Base-by-base conservation (phyloP, 202 grass and related monocot genomes). In the Setaria italica region DNA sequence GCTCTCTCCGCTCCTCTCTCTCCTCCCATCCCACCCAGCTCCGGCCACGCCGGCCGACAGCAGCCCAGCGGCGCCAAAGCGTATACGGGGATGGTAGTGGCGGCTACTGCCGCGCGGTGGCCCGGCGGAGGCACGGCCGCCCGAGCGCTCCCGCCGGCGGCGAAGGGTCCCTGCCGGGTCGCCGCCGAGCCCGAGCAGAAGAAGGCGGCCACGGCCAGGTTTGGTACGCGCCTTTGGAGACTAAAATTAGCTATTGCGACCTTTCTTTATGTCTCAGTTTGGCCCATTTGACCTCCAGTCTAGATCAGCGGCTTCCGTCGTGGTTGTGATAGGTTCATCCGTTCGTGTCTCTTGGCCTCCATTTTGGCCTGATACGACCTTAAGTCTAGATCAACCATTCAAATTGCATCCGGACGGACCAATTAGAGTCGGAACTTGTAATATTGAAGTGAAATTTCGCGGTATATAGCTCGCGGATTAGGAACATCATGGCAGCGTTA, bases 191-290 rank as follows among this genome's bases (percentile, higher is more conserved):
- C 35, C 65, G 49, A 81, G 65, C 50, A 25, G 25, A 25, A 6
- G n/a, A 81, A 81, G 79, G 65, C 64, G 35, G 64, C 63, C 79
- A 70, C 49, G 64, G 49, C 43, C 34, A 81, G 79, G 79, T 81
- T 57, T 70, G 79, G 79, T 81, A 81, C 65, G 79, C 65, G 19
- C 48, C 79, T 9, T 16, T 57, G 12, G 79, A 41, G 42, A 65
- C 25, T 2, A 66, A 50, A 15, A 65, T 9, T 65, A 65, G 62
- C 58, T 48, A 17, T 20, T 6, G 48, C 14, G 47, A 9, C 47
- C 47, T 53, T 20, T 74, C 8, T 35, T 1, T 7, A 56, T 75
- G 9, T 35, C 13, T 57, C 10, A 32, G 0, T 56, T 55, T 0
- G 20, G 30, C 16, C 17, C 8, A 2, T 33, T 55, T 73, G 25